Evolutionary conservation across 2,329 filamentous ascomycete genomes (phyloP).

Genomic region (Fusarium sp.): DNA sequence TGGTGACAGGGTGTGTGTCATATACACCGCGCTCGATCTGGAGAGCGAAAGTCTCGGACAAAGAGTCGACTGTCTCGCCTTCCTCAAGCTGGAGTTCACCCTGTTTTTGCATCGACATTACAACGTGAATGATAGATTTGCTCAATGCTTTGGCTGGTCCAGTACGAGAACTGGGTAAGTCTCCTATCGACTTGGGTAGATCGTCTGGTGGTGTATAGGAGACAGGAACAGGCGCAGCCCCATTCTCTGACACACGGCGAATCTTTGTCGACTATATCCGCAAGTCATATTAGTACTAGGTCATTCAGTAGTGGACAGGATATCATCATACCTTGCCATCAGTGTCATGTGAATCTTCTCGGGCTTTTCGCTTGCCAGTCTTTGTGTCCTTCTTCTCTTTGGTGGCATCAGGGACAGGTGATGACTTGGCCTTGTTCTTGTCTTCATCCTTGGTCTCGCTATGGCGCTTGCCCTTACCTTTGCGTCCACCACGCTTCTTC

Average conservation of each 20-base stretch:
- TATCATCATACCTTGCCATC: constrained; percentile 62
- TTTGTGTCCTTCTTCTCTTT: constrained; percentile 65
- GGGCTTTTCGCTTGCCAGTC: constrained; percentile 68
- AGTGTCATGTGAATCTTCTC: constrained; percentile 68
- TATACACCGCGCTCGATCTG: constrained; percentile 81
- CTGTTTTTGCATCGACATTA: constrained; percentile 75
- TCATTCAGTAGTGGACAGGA: neutral
- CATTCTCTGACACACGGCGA: constrained; percentile 68
- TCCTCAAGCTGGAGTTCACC: constrained; percentile 72
- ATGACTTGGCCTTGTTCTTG: constrained; percentile 58
- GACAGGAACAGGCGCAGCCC: constrained; percentile 47
- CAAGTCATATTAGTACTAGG: constrained; percentile 2
- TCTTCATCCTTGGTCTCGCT: constrained; percentile 77
- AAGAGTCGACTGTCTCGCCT: constrained; percentile 71
- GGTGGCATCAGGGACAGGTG: constrained; percentile 57
- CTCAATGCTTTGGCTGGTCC: constrained; percentile 77
- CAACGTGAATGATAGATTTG: constrained; percentile 75
- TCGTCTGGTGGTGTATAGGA: constrained; percentile 65
- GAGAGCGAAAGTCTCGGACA: constrained; percentile 78
- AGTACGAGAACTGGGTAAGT: constrained; percentile 73
- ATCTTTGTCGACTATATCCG: constrained; percentile 56
- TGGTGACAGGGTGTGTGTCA: constrained; percentile 64
- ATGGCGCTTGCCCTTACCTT: constrained; percentile 71
- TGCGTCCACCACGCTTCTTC: constrained; percentile 71
- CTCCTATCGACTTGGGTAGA: constrained; percentile 63